Base-by-base conservation (phyloP, 345 rosid genomes). In the Salix viminalis region DNA sequence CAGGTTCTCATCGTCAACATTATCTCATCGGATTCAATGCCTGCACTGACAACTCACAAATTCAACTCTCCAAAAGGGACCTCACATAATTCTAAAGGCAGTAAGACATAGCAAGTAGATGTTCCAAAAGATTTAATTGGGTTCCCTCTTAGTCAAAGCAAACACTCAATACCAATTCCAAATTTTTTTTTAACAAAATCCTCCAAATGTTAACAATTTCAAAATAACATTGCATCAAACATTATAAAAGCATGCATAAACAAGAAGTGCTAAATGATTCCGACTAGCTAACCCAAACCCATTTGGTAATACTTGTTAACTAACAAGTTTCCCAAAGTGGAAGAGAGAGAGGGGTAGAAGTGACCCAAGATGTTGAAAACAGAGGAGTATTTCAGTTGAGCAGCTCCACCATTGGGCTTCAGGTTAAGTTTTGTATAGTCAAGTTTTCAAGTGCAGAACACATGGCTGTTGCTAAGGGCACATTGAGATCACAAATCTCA, bases 351-450 rank as follows among this genome's bases (percentile, higher is more conserved):
- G 65, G 28, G 10, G 54, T 34, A 34, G 28, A 26, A 28, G 37
- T 41, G 74, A 72, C 83, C 99, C 99, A 42, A 92, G 93, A 89
- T 93, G 98, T 83, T 93, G 98, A 77, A 91, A 54, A 86, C 84
- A 0, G 99, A 93, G 71, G 97, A 91, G 65, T 89, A 92, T 56
- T 85, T 87, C 75, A 78, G 89, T 71, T 85, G 79, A 72, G 75
- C 65, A 48, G 68, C 71, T 48, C 67, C 77, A 24, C 84, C 91
- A 81, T 56, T 80, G 36, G 2, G 16, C 74, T 61, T 73, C 92
- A 32, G 11, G 42, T 82, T 88, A 5, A 79, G 83, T 77, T 91
- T 89, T 88, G 92, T 88, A 77, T 87, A 4, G 5, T 34, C 36
- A 34, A 34, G 36, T 34, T 34, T 34, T 34, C 36, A 34, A 34